phyloP scores from a whole-genome alignment of 176 grass and related monocot species.

The Echinochloa phyllopogon region DNA sequence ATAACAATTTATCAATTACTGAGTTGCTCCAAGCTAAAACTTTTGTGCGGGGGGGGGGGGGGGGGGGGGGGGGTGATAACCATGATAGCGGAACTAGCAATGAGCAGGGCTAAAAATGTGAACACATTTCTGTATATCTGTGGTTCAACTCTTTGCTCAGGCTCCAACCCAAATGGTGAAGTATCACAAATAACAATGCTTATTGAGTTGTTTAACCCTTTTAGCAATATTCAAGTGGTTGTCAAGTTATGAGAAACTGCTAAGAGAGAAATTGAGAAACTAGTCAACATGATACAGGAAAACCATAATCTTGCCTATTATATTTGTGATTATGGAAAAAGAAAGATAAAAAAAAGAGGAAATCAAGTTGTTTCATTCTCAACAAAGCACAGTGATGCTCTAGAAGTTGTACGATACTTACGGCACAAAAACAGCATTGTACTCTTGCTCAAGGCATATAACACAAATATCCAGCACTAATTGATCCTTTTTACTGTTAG shows the following conservation, averaged over 20 bases:
- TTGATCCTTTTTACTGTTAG: slow-evolving; percentile 71
- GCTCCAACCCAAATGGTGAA: slow-evolving; percentile 9
- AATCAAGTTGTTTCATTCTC: background rate
- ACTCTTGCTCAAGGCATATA: slow-evolving; percentile 99
- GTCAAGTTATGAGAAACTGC: background rate
- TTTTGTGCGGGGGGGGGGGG: no score
- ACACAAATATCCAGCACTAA: slow-evolving; percentile 89
- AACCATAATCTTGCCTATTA: background rate
- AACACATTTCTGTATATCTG: background rate
- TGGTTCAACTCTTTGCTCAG: slow-evolving; percentile 14
- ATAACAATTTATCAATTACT: slow-evolving; percentile 22
- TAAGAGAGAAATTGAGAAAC: slow-evolving; percentile 3
- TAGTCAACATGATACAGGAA: background rate
- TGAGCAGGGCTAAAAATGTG: background rate
- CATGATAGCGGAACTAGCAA: background rate
- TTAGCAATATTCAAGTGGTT: background rate
- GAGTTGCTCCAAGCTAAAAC: background rate
- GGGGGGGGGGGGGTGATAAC: slow-evolving; percentile 7
- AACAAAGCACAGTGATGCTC: slow-evolving; percentile 32
- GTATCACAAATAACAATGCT: background rate
- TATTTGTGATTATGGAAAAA: slow-evolving; percentile 13
- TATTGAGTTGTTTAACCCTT: background rate
- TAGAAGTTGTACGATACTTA: slow-evolving; percentile 57
- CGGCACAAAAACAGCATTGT: slow-evolving; percentile 99
- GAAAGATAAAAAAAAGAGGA: background rate